A percentile compares a stretch with the other conserved stretches of the same genome.
Evolutionary conservation across 257 asterid species (phyloP).

Genomic region (Perilla frutescens): DNA sequence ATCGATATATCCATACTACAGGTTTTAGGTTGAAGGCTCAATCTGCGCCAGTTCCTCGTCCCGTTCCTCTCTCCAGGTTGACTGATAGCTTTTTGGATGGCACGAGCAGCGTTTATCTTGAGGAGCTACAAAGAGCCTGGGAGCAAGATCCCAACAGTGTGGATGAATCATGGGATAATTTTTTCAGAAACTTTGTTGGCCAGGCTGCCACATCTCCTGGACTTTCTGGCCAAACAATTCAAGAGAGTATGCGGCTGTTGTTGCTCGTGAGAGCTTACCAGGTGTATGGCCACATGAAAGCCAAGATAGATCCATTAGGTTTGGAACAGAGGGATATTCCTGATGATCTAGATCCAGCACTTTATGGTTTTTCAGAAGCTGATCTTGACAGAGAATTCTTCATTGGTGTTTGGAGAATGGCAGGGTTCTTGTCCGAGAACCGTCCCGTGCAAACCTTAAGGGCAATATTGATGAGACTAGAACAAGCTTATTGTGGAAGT

Average conservation of each 20-base stretch:
- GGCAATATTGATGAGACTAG: constrained; percentile 84
- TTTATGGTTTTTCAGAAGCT: constrained; percentile 89
- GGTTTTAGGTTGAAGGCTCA: constrained; percentile 67
- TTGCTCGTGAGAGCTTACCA: constrained; percentile 96
- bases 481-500: constrained; percentile 94
- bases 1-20: constrained; percentile 65
- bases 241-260: constrained; percentile 92
- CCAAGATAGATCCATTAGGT: constrained; percentile 83
- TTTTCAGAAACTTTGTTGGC: constrained; percentile 93
- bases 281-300: constrained; percentile 97
- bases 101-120: constrained; percentile 95
- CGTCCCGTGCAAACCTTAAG: constrained; percentile 96
- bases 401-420: constrained; percentile 92
- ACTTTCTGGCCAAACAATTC: constrained; percentile 95
- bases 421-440: constrained; percentile 94
- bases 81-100: constrained; percentile 96
- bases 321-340: constrained; percentile 82
- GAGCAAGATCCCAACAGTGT: constrained; percentile 94
- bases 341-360: constrained; percentile 85
- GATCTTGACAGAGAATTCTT: constrained; percentile 97
- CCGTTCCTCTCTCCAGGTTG: constrained; percentile 90
- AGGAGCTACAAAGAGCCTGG: constrained; percentile 98
- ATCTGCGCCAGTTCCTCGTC: constrained; percentile 78
- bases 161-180: constrained; percentile 98
- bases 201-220: constrained; percentile 93